These are phyloP conservation scores for Suillus decipiens DNA, from an alignment of 768 basidiomycete genomes.

Conservation along the genomic window DNA sequence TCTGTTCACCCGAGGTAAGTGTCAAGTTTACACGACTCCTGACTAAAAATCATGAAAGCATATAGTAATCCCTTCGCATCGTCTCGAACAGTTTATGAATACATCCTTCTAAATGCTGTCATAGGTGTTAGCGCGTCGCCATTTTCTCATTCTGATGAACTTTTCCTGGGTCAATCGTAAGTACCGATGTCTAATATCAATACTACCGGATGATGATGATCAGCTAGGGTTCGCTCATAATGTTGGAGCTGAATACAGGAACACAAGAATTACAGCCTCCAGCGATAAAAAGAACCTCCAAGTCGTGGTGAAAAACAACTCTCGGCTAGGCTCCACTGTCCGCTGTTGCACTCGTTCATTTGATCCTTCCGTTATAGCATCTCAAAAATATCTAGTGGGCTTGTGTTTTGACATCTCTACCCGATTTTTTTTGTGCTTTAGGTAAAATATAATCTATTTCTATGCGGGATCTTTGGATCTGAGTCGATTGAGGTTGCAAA, in stretches of 20 bases:
- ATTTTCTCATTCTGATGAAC: conserved; percentile 55
- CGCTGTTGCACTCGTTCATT: not conserved
- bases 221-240: not conserved
- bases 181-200: not conserved
- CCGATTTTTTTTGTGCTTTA: not conserved
- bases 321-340: not conserved
- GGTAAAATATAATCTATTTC: not conserved
- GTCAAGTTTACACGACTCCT: not conserved
- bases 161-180: not conserved
- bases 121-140: conserved; percentile 86
- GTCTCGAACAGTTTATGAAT: conserved; percentile 64
- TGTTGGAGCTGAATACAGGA: not conserved
- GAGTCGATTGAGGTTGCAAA: not conserved
- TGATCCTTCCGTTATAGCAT: not conserved
- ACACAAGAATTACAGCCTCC: not conserved
- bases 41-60: not conserved
- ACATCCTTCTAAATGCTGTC: conserved; percentile 68
- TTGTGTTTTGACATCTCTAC: not conserved
- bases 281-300: not conserved
- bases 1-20: not conserved
- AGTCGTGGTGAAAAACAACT: not conserved
- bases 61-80: conserved; percentile 56
- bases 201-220: not conserved
- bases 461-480: not conserved
- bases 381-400: not conserved